Percentiles rank a stretch among this genome's conserved stretches.
Conservation (phyloP, 2,329 filamentous ascomycete species). For the Hypoxylon sp. region DNA sequence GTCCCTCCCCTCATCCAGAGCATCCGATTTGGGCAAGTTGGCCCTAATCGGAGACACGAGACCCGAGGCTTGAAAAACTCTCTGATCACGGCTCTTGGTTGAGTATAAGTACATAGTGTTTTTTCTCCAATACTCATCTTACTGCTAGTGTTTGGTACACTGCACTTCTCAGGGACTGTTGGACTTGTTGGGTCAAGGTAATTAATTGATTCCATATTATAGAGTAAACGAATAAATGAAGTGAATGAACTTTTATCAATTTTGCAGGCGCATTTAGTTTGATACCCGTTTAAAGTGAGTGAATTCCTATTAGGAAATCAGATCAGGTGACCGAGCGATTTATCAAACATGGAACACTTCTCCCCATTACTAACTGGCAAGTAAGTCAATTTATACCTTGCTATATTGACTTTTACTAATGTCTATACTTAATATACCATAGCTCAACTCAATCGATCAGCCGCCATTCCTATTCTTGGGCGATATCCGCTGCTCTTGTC, state of each 20-base stretch:
- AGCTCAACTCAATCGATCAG: neutral
- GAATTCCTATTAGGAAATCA: neutral
- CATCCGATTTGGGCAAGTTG: conserved; percentile 12
- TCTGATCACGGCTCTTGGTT: conserved; percentile 2
- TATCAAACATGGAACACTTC: neutral
- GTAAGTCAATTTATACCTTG: neutral
- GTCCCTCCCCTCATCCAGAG: conserved; percentile 8
- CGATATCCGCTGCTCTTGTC: neutral
- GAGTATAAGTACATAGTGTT: conserved; percentile 23
- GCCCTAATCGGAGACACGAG: conserved; percentile 1
- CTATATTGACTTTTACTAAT: neutral
- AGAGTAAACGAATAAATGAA: conserved; percentile 8
- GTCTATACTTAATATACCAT: neutral
- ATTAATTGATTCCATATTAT: conserved; percentile 15
- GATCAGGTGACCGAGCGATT: neutral
- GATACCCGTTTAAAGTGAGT: neutral
- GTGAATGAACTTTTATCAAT: neutral
- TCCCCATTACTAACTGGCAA: neutral
- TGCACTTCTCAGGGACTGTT: conserved; percentile 11
- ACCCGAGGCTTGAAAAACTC: conserved; percentile 1
- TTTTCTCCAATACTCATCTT: neutral
- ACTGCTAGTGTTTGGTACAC: neutral
- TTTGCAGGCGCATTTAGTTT: neutral
- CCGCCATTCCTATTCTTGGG: neutral
- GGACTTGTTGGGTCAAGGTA: conserved; percentile 13